phyloP scores from a whole-genome alignment of 78 protist species.

The Capsaspora owczarzaki region DNA sequence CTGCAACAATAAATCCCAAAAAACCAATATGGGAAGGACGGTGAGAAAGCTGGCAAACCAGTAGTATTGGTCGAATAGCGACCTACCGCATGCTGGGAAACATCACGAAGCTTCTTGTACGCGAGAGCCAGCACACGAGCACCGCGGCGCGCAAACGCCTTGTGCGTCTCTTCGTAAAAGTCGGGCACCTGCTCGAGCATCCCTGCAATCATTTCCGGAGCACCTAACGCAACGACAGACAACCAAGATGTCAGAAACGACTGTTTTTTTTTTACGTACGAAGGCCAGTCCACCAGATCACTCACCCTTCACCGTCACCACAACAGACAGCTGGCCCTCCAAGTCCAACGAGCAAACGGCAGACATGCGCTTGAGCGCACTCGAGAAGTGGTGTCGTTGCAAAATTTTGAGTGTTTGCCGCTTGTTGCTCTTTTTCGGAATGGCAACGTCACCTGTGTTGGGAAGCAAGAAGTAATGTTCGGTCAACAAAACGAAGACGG shows the following conservation, averaged over 20 bases:
- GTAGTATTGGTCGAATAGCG: too few relatives aligned
- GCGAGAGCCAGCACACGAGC: constrained; percentile 84
- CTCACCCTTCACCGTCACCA: not conserved
- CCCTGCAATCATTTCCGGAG: constrained; percentile 77
- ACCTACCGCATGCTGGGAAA: too few relatives aligned
- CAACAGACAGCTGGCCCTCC: not conserved
- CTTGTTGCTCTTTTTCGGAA: not conserved
- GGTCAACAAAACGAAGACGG: not conserved
- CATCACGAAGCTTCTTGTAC: constrained; percentile 1
- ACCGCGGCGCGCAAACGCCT: constrained; percentile 45
- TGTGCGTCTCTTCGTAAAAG: constrained; percentile 29
- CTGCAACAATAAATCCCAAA: too few relatives aligned
- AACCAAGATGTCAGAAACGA: not conserved
- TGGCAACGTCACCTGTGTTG: not conserved
- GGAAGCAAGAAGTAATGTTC: not conserved
- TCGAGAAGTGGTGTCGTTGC: constrained; percentile 71
- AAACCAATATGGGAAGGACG: too few relatives aligned
- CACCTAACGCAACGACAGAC: too few relatives aligned
- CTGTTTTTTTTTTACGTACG: too few relatives aligned
- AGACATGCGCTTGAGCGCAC: constrained; percentile 83
- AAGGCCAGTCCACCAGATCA: too few relatives aligned
- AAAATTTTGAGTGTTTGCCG: not conserved
- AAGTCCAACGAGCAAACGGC: constrained; percentile 32
- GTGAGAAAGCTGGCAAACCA: too few relatives aligned
- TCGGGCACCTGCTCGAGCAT: constrained; percentile 25